Conservation (phyloP, 495 filamentous ascomycete species). For the Neurospora hispaniola region DNA sequence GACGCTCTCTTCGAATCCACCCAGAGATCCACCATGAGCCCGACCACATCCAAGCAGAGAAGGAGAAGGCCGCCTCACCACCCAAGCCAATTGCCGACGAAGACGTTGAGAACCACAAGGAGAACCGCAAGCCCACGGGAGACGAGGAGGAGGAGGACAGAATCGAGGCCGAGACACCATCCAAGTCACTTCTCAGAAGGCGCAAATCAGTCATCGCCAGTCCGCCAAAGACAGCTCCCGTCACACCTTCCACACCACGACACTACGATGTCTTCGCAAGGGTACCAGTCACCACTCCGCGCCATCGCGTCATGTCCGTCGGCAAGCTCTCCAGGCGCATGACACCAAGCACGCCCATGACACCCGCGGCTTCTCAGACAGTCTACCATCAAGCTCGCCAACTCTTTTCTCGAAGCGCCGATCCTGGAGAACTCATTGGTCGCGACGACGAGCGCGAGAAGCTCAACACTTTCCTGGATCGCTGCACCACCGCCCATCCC, state of each 20-base stretch:
- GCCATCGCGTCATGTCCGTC: conserved; percentile 39
- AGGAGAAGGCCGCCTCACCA: conserved; percentile 45
- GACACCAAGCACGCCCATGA: conserved; percentile 51
- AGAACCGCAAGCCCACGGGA: neutral
- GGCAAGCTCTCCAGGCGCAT: conserved; percentile 41
- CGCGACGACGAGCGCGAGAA: conserved; percentile 70
- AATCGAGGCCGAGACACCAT: neutral
- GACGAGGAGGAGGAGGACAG: neutral
- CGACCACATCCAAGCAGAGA: conserved; percentile 1
- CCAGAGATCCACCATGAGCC: neutral
- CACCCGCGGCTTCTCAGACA: conserved; percentile 51
- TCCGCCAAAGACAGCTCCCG: conserved; percentile 19
- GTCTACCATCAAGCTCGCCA: conserved; percentile 83
- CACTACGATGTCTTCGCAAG: conserved; percentile 40
- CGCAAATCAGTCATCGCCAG: neutral
- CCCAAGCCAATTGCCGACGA: conserved; percentile 1
- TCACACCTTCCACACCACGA: conserved; percentile 60
- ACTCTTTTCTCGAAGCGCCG: conserved; percentile 68
- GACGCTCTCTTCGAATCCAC: conserved; percentile 30
- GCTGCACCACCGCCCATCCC: conserved; percentile 45
- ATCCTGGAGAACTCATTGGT: conserved; percentile 68
- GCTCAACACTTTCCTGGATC: conserved; percentile 56
- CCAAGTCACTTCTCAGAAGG: neutral
- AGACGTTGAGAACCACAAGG: neutral
- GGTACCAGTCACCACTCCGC: conserved; percentile 30